Evolutionary conservation across 495 filamentous ascomycete species (phyloP).

Genomic region (Aspergillus diversus): DNA sequence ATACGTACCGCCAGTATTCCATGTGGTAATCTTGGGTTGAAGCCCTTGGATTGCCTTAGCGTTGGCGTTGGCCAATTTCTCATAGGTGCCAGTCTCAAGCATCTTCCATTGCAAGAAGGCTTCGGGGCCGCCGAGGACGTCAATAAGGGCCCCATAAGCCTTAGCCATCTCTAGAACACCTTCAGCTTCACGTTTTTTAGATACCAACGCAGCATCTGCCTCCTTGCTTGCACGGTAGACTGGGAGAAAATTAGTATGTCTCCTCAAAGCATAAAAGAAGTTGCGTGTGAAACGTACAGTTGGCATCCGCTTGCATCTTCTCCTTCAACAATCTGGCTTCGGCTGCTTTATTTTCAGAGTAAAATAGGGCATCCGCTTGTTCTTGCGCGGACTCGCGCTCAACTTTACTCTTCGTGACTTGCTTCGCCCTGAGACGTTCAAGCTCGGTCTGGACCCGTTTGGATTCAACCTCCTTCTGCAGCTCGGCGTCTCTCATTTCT

Average conservation of each 20-base stretch:
- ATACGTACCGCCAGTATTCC: conserved; percentile 68
- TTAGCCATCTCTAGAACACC: conserved; percentile 75
- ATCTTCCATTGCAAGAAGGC: conserved; percentile 76
- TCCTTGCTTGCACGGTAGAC: conserved; percentile 52
- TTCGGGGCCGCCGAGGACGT: conserved; percentile 74
- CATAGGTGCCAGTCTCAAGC: conserved; percentile 43
- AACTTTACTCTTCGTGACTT: conserved; percentile 79
- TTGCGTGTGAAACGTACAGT: conserved; percentile 28
- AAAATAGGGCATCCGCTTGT: conserved; percentile 66
- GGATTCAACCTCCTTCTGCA: conserved; percentile 72
- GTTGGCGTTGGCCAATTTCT: conserved; percentile 43
- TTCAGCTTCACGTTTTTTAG: conserved; percentile 71
- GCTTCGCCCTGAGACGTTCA: conserved; percentile 72
- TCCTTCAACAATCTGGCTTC: conserved; percentile 62
- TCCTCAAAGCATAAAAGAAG: not conserved
- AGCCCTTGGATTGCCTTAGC: conserved; percentile 73
- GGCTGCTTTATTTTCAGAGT: conserved; percentile 49
- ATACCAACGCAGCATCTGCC: conserved; percentile 64
- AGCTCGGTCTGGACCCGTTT: conserved; percentile 78
- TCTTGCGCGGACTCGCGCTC: conserved; percentile 71
- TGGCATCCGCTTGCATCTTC: conserved; percentile 60
- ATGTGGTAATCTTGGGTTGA: conserved; percentile 84
- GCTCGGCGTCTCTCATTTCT: conserved; percentile 73
- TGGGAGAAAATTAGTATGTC: conserved; percentile 12
- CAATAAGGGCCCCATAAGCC: conserved; percentile 68